Base-by-base conservation (phyloP, 2,329 filamentous ascomycete species). In the Diplocarpon mali region DNA sequence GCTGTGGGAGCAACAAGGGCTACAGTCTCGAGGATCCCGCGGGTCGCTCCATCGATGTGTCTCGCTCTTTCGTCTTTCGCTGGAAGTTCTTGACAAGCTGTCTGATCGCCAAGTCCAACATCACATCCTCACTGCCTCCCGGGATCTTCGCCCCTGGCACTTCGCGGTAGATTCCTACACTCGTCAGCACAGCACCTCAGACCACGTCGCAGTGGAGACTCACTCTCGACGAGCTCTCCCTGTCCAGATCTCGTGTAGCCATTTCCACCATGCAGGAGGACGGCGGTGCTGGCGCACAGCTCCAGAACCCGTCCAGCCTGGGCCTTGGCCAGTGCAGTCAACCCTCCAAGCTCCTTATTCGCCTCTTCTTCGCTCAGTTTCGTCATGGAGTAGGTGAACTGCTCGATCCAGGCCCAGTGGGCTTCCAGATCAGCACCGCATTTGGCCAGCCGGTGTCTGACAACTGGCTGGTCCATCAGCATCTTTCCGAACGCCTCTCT, bases 391-490 rank as follows among this genome's bases (percentile, higher is more conserved):
- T 80, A 86, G 13, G 78, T 71, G 48, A 85, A 81, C 49, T 78
- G 72, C 62, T 86, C 82, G 3, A 85, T 69, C 80, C 81, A 87
- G 2, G 83, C 78, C 67, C 73, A 82, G 61, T 83, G 75, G 2
- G 72, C 76, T 60, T 87, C 83, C 4, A 88, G 67, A 54, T 80
- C 65, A 0, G 78, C 78, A 2, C 79, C 83, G 3, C 73, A 75
- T 57, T 83, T 85, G 10, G 83, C 82, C 6, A 87, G 65, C n/a
- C 82, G 68, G 60, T 86, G 79, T 20, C 83, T 67, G 28, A 88
- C 82, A 0, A 87, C 83, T 0, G 82, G 78, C 61, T 87, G 83
- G 13, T 86, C 80, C 64, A 87, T 77, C 9, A 87, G 67, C 0
- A 76, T 69, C 57, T 80, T 80, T 2, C 76, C 76, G 52, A 83